These are phyloP conservation scores for cucumber (Cucumis sativus) DNA, from an alignment of 306 rosid species.

Conservation along the genomic window DNA sequence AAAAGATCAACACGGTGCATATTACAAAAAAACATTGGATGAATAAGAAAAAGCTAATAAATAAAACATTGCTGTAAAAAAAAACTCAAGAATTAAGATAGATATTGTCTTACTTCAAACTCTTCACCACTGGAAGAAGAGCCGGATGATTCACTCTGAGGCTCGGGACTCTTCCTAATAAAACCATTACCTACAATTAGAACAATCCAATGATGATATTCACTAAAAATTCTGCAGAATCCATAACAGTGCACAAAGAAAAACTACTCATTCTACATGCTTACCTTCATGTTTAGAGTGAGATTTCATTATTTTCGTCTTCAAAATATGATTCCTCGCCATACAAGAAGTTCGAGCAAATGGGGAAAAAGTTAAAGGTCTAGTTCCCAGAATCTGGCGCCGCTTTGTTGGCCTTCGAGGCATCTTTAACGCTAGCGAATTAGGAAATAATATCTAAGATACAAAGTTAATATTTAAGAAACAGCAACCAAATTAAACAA, in stretches of 20 bases:
- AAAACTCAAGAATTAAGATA: not conserved
- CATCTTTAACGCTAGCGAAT: slow-evolving; percentile 15
- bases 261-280: not conserved
- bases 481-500: not conserved
- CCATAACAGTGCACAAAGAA: not conserved
- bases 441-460: not conserved
- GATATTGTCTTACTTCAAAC: slow-evolving; percentile 35
- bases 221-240: not conserved
- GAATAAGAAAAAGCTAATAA: not conserved
- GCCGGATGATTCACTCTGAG: slow-evolving; percentile 19
- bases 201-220: not conserved
- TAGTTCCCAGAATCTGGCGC: slow-evolving; percentile 13
- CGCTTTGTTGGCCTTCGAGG: slow-evolving; percentile 32
- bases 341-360: slow-evolving; percentile 23
- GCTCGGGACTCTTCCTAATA: slow-evolving; percentile 12
- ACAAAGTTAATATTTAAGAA: not conserved
- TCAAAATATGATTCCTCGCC: slow-evolving; percentile 11
- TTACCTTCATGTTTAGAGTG: slow-evolving; percentile 14
- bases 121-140: slow-evolving; percentile 53
- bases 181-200: slow-evolving; percentile 24
- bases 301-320: slow-evolving; percentile 12
- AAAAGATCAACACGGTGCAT: slow-evolving; percentile 7
- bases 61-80: not conserved
- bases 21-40: not conserved
- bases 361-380: slow-evolving; percentile 50